Evolutionary conservation across 495 filamentous ascomycete species (phyloP).

Genomic region (Podospora fimiseda): DNA sequence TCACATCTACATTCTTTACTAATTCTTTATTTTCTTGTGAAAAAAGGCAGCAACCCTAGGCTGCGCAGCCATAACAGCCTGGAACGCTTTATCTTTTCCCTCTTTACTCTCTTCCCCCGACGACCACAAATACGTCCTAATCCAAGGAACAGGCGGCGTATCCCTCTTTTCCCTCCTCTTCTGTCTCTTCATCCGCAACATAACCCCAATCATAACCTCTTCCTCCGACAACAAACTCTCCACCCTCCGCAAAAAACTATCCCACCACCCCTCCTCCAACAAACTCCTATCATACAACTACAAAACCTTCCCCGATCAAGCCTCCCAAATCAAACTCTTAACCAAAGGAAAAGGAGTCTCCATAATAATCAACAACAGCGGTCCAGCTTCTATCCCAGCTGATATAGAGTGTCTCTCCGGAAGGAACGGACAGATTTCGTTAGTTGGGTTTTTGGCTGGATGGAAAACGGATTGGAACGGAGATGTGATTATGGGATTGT

Average conservation of each 20-base stretch:
- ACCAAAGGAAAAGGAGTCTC: slow-evolving; percentile 31
- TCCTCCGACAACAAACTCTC: slow-evolving; percentile 30
- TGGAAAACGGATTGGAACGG: slow-evolving; percentile 10
- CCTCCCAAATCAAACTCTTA: slow-evolving; percentile 19
- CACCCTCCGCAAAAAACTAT: not conserved
- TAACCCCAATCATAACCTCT: slow-evolving; percentile 34
- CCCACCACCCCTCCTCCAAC: slow-evolving; percentile 16
- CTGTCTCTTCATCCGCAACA: slow-evolving; percentile 18
- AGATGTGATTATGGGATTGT: slow-evolving; percentile 10
- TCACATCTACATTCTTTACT: no score
- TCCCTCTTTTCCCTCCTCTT: slow-evolving; percentile 18
- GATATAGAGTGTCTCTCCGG: slow-evolving; percentile 6
- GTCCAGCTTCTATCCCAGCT: slow-evolving; percentile 15
- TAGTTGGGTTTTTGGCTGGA: slow-evolving; percentile 17
- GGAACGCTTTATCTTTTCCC: slow-evolving; percentile 15
- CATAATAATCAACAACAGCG: slow-evolving; percentile 19
- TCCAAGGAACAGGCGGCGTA: slow-evolving; percentile 14
- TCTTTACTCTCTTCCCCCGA: no score
- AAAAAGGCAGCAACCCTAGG: slow-evolving; percentile 13
- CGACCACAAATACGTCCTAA: no score
- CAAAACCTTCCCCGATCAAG: slow-evolving; percentile 13
- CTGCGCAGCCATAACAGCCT: slow-evolving; percentile 18
- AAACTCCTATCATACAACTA: slow-evolving; percentile 26
- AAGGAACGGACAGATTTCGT: slow-evolving; percentile 7
- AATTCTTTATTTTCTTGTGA: no score